Conservation (phyloP, 192 early-diverging fungal genomes). For the Lunasporangiospora selenospora region DNA sequence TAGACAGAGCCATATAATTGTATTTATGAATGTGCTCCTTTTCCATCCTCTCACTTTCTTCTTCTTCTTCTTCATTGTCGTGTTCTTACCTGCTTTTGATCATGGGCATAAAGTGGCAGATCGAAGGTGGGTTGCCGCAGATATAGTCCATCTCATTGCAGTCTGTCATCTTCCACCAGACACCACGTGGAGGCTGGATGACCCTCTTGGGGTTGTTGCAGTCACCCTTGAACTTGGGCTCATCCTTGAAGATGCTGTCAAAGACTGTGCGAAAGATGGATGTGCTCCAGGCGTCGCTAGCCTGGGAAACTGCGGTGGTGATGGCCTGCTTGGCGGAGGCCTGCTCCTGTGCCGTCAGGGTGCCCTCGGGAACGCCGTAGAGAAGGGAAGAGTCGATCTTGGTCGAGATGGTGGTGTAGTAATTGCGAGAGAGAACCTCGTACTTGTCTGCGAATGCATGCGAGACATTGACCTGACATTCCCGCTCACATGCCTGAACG, state of each 20-base stretch:
- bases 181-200: conserved; percentile 53
- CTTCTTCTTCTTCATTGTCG: too few relatives aligned
- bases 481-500: conserved; percentile 55
- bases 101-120: conserved; percentile 60
- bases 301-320: conserved; percentile 17
- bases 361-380: conserved; percentile 27
- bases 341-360: conserved; percentile 17
- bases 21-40: too few relatives aligned
- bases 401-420: conserved; percentile 27
- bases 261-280: conserved; percentile 47
- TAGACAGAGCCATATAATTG: too few relatives aligned
- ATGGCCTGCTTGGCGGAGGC: conserved; percentile 16
- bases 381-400: conserved; percentile 24
- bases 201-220: conserved; percentile 59
- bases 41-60: too few relatives aligned
- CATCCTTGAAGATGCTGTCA: conserved; percentile 54
- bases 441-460: conserved; percentile 55
- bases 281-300: conserved; percentile 20
- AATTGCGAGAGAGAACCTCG: conserved; percentile 29
- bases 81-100: conserved; percentile 52
- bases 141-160: conserved; percentile 63
- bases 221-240: conserved; percentile 62
- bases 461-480: conserved; percentile 58
- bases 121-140: conserved; percentile 66
- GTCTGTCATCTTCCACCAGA: conserved; percentile 57